These are phyloP conservation scores for Suillus clintonianus DNA, from an alignment of 768 basidiomycete species.

Conservation along the genomic window DNA sequence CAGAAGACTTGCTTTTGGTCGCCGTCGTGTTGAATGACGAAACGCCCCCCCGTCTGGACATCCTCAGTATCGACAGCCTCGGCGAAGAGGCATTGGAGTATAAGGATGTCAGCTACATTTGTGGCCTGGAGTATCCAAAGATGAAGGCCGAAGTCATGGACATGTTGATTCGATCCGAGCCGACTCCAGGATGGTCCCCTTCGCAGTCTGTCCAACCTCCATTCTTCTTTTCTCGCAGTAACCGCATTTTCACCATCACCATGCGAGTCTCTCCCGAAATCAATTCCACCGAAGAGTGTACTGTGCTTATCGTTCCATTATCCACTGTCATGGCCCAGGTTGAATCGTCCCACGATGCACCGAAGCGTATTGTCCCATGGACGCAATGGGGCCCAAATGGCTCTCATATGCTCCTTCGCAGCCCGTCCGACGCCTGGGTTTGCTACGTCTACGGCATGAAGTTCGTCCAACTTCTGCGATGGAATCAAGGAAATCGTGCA, in stretches of 20 bases:
- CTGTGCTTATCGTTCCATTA: slow-evolving; percentile 31
- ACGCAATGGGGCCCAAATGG: slow-evolving; percentile 31
- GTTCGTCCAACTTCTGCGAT: slow-evolving; percentile 27
- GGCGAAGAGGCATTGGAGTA: slow-evolving; percentile 5
- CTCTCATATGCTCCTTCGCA: slow-evolving; percentile 30
- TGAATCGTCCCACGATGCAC: slow-evolving; percentile 8
- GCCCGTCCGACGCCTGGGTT: slow-evolving; percentile 34
- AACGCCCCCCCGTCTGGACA: slow-evolving; percentile 13
- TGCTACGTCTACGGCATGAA: slow-evolving; percentile 38
- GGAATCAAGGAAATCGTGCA: slow-evolving; percentile 20
- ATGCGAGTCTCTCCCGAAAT: slow-evolving; percentile 14
- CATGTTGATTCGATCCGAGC: slow-evolving; percentile 35
- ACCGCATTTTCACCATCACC: slow-evolving; percentile 36
- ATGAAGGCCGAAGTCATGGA: slow-evolving; percentile 16
- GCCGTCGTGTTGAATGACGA: slow-evolving; percentile 11
- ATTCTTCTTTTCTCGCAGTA: slow-evolving; percentile 22
- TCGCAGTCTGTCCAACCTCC: slow-evolving; percentile 14
- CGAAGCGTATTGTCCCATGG: slow-evolving; percentile 25
- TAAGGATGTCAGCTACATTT: slow-evolving; percentile 20
- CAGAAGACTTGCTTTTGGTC: slow-evolving; percentile 30
- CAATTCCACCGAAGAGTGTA: slow-evolving; percentile 10
- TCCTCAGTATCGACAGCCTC: slow-evolving; percentile 19
- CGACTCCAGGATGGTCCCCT: slow-evolving; percentile 28
- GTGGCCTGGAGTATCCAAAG: slow-evolving; percentile 27
- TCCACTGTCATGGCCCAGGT: slow-evolving; percentile 31